These are phyloP conservation scores for Colletotrichum liriopes DNA, from an alignment of 2,329 filamentous ascomycete genomes.

Conservation along the genomic window DNA sequence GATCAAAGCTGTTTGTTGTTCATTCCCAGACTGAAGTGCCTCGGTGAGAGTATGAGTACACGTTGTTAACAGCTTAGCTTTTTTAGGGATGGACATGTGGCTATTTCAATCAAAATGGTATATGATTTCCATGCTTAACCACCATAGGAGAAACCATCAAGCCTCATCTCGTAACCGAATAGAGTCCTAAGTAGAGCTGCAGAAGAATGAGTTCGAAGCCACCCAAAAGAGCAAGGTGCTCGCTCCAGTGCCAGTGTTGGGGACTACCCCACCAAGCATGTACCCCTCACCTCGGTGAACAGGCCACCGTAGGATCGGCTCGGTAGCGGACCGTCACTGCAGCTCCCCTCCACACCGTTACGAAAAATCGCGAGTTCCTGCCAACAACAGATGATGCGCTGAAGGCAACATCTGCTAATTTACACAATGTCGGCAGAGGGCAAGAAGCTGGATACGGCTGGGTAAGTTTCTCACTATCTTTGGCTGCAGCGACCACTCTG, in stretches of 20 bases:
- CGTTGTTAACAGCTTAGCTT: background rate
- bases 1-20: background rate
- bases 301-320: slow-evolving; percentile 36
- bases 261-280: background rate
- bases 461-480: background rate
- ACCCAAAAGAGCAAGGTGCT: background rate
- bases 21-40: background rate
- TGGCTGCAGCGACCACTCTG: background rate
- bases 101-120: no score
- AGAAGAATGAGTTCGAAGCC: background rate
- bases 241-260: background rate
- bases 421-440: slow-evolving; percentile 38
- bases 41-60: background rate
- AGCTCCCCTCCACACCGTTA: slow-evolving; percentile 42
- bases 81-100: no score
- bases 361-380: slow-evolving; percentile 42
- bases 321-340: slow-evolving; percentile 40
- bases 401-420: slow-evolving; percentile 25
- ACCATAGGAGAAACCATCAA: background rate
- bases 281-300: slow-evolving; percentile 43
- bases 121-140: no score
- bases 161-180: background rate
- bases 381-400: slow-evolving; percentile 39
- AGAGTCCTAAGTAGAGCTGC: background rate
- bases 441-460: slow-evolving; percentile 37